A percentile compares a stretch with the other conserved stretches of the same genome.
Evolutionary conservation across 352 stramenopile species (phyloP).

Genomic region (Globisporangium paddicum): DNA sequence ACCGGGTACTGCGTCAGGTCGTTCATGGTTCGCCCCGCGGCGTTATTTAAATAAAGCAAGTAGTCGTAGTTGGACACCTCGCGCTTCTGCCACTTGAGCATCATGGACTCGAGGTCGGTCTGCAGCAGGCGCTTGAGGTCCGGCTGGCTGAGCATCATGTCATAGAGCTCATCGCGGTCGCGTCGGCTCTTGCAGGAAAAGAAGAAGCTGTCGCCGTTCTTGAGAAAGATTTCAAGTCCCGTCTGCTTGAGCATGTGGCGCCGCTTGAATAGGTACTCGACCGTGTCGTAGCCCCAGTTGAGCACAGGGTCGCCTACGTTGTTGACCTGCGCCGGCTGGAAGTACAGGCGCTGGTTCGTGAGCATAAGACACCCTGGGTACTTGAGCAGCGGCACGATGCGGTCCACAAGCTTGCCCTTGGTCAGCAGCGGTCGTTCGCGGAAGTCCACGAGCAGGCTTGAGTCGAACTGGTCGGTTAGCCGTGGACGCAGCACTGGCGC

Average conservation of each 20-base stretch:
- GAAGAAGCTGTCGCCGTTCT: slow-evolving; percentile 68
- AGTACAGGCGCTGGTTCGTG: slow-evolving; percentile 78
- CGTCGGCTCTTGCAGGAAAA: slow-evolving; percentile 67
- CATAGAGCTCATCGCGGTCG: slow-evolving; percentile 79
- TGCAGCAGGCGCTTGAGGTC: slow-evolving; percentile 57
- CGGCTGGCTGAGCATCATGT: slow-evolving; percentile 78
- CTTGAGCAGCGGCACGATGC: slow-evolving; percentile 89
- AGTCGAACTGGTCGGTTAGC: slow-evolving; percentile 86
- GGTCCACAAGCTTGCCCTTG: slow-evolving; percentile 75
- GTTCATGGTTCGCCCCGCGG: slow-evolving; percentile 82
- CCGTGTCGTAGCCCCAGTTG: slow-evolving; percentile 70
- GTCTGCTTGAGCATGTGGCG: slow-evolving; percentile 86
- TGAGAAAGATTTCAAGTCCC: slow-evolving; percentile 83
- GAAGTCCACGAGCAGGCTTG: slow-evolving; percentile 87
- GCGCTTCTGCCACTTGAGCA: slow-evolving; percentile 76
- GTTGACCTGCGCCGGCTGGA: slow-evolving; percentile 90
- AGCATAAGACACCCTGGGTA: slow-evolving; percentile 91
- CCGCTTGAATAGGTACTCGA: slow-evolving; percentile 84
- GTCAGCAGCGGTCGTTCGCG: slow-evolving; percentile 74
- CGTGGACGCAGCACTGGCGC: slow-evolving; percentile 61
- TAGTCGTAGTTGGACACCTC: slow-evolving; percentile 96
- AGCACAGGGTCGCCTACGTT: slow-evolving; percentile 88
- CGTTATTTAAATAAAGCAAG: slow-evolving; percentile 87
- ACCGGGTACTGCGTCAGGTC: slow-evolving; percentile 96
- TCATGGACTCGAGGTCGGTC: slow-evolving; percentile 68